Conservation (phyloP, 805 yeast genomes). For the Ogataea ramenticola region DNA sequence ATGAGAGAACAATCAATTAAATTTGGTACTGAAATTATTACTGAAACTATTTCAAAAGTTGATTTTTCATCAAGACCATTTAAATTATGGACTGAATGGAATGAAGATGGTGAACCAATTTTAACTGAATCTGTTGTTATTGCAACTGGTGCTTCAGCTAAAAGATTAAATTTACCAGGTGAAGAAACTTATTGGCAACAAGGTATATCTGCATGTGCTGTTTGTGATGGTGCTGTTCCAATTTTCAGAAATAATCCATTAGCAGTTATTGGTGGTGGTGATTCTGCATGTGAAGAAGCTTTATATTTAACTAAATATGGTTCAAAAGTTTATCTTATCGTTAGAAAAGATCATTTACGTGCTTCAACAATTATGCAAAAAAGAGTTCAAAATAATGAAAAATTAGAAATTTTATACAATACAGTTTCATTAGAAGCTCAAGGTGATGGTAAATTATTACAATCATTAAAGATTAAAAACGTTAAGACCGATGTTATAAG, state of each 20-base stretch:
- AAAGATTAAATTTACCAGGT: constrained; percentile 89
- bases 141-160: constrained; percentile 98
- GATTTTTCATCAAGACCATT: constrained; percentile 86
- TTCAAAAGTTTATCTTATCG: constrained; percentile 87
- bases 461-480: constrained; percentile 58
- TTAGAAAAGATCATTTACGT: constrained; percentile 89
- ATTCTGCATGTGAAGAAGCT: constrained; percentile 99
- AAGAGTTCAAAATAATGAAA: constrained; percentile 77
- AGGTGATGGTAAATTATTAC: constrained; percentile 86
- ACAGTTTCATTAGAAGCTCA: constrained; percentile 81
- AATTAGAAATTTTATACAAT: constrained; percentile 86
- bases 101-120: constrained; percentile 85
- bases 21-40: constrained; percentile 90
- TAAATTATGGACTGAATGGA: constrained; percentile 94
- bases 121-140: constrained; percentile 88
- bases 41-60: constrained; percentile 91
- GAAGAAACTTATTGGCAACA: constrained; percentile 98
- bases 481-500: constrained; percentile 59
- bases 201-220: constrained; percentile 99
- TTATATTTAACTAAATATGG: constrained; percentile 95
- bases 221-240: constrained; percentile 99
- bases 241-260: constrained; percentile 96
- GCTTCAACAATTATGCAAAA: constrained; percentile 97
- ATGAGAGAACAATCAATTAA: constrained; percentile 84
- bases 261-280: constrained; percentile 99